A percentile compares a stretch with the other conserved stretches of the same genome.
These are phyloP conservation scores for Coleophoma crateriformis DNA, from an alignment of 2,329 filamentous ascomycete genomes.

Conservation along the genomic window DNA sequence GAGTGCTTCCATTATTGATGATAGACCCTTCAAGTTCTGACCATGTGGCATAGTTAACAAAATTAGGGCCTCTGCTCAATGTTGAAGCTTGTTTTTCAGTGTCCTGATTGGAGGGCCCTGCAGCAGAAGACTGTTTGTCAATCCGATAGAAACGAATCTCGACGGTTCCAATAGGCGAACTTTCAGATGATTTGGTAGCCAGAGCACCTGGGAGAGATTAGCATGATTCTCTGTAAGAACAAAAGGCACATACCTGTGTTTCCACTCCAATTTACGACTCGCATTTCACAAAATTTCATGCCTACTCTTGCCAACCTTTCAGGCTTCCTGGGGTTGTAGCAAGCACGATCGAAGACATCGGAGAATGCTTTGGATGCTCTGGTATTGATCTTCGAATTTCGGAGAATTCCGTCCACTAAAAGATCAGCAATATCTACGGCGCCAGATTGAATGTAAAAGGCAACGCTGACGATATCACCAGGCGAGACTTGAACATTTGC, in stretches of 20 bases:
- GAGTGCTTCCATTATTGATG: conserved; percentile 2
- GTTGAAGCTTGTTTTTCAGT: neutral
- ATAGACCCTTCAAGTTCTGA: conserved; percentile 7
- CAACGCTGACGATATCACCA: conserved; percentile 8
- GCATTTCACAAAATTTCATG: conserved; percentile 5
- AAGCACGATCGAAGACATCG: neutral
- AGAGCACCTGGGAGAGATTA: too few relatives aligned
- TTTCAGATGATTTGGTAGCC: neutral
- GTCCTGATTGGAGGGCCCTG: too few relatives aligned
- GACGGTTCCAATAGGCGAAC: conserved; percentile 2
- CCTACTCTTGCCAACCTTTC: neutral
- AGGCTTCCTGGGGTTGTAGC: conserved; percentile 1
- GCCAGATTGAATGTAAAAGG: conserved; percentile 1
- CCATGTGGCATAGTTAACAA: conserved; percentile 12
- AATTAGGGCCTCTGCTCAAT: conserved; percentile 9
- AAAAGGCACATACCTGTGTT: too few relatives aligned
- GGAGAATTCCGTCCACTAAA: conserved; percentile 20
- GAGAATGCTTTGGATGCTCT: neutral
- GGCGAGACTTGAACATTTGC: conserved; percentile 12
- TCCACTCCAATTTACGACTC: conserved; percentile 6
- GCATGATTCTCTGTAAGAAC: too few relatives aligned
- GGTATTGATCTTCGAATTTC: conserved; percentile 7
- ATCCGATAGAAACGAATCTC: conserved; percentile 6
- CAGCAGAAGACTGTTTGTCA: neutral
- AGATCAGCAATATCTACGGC: conserved; percentile 15